Conservation (phyloP, 2,329 filamentous ascomycete species). For the Scedosporium aurantiacum region DNA sequence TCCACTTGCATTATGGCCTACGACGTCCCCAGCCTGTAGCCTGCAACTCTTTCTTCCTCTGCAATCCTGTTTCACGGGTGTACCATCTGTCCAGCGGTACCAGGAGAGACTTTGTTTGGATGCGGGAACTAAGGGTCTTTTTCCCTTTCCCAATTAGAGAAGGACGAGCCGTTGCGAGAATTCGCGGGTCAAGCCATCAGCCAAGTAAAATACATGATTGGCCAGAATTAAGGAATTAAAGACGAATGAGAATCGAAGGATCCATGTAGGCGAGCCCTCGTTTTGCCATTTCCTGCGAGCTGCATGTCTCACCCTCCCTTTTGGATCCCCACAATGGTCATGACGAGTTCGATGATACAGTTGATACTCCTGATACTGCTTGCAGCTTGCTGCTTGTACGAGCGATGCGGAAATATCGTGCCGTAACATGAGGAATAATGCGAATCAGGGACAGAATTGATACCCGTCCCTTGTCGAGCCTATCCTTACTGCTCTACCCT, state of each 20-base stretch:
- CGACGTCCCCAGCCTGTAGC: background rate
- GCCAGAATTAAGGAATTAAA: background rate
- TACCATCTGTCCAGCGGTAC: background rate
- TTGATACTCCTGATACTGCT: too few relatives aligned
- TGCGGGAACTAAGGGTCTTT: background rate
- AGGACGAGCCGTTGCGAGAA: background rate
- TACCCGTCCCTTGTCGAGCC: too few relatives aligned
- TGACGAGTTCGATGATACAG: too few relatives aligned
- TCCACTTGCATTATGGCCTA: background rate
- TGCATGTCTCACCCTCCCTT: constrained; percentile 3
- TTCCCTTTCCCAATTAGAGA: background rate
- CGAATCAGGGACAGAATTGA: too few relatives aligned
- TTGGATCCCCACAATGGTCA: background rate
- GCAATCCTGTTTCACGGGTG: background rate
- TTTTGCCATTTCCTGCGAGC: background rate
- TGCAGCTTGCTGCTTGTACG: background rate
- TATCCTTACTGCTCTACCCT: too few relatives aligned
- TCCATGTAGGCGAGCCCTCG: background rate
- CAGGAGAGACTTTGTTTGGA: background rate
- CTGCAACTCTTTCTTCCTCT: background rate
- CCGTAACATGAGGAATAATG: background rate
- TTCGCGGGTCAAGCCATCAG: background rate
- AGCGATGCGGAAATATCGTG: background rate
- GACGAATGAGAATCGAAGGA: background rate
- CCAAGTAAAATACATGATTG: constrained; percentile 1